Evolutionary conservation across 495 filamentous ascomycete species (phyloP), one percentile per base, ranked within the genome.

Genomic region (Copromyces sp.): DNA sequence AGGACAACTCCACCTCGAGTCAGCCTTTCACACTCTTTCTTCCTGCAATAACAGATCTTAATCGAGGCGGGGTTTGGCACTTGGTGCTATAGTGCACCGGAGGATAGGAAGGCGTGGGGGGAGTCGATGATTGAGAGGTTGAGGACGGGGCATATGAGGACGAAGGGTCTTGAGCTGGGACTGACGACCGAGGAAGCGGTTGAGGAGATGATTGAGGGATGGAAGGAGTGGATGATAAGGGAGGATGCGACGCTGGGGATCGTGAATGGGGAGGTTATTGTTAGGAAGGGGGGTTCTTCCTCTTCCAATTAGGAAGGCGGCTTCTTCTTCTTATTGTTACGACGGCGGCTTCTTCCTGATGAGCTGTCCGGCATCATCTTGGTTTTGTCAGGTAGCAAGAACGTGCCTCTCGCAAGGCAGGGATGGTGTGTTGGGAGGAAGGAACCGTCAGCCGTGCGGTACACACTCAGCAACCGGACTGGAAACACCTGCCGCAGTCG

Each of bases 211-310:
- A 74, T 77, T 40, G 74, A 78, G 70, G 82, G 75, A 17, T 85
- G 82, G 83, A 74, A 78, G 73, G 79, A 79, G 74, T 86, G 82
- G 82, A 75, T 73, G 39, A 74, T 74, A 59, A 74, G 65, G 65
- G 81, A 80, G n/a, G 78, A 82, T 74, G 80, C 78, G 41, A 79
- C 71, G 4, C 73, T 82, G 71, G 80, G 77, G n/a, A 77, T 78
- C 71, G 68, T 85, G 75, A 77, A 83, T 41, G 84, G 84, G 41
- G 83, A 85, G 75, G 77, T 83, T 37, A 71, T 85, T 20, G 75
- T 81, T 17, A 74, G 74, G 41, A 83, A 81, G 47, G 5, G n/a
- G n/a, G n/a, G n/a, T n/a, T n/a, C n/a, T n/a, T n/a, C n/a, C n/a
- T n/a, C n/a, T n/a, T n/a, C n/a, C n/a, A n/a, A n/a, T n/a, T n/a